phyloP scores from a whole-genome alignment of 2,329 filamentous ascomycete genomes.

The Ceratocystis harringtonii region DNA sequence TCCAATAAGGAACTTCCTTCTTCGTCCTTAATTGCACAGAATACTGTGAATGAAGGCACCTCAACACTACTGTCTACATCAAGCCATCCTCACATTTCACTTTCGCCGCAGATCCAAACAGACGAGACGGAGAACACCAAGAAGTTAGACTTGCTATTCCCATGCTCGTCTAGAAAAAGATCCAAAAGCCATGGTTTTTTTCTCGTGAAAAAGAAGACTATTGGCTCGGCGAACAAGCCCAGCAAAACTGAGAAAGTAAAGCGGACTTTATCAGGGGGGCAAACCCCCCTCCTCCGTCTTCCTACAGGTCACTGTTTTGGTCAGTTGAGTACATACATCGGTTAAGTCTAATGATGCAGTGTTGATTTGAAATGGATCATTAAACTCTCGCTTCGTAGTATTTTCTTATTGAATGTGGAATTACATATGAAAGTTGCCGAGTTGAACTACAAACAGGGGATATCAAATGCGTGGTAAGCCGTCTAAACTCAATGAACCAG shows the following conservation, averaged over 20 bases:
- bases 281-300: background rate
- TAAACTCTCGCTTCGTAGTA: background rate
- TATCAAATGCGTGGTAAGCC: too few species aligned
- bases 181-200: background rate
- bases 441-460: too few species aligned
- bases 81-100: background rate
- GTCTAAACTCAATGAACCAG: too few species aligned
- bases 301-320: background rate
- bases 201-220: background rate
- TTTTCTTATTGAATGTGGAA: too few species aligned
- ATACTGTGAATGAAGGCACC: background rate
- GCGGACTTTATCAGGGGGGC: background rate
- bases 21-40: background rate
- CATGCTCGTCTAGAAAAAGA: background rate
- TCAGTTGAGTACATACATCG: background rate
- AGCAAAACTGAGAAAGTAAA: background rate
- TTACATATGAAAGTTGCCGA: too few species aligned
- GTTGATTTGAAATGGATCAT: background rate
- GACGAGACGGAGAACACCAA: background rate
- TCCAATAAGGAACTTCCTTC: background rate
- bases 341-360: background rate
- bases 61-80: background rate
- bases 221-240: background rate
- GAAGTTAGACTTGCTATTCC: background rate
- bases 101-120: background rate